Percentiles rank a stretch among this genome's conserved stretches.
These are phyloP conservation scores for Aureobasidium sp. DNA, from an alignment of 2,329 filamentous ascomycete species.

Conservation along the genomic window DNA sequence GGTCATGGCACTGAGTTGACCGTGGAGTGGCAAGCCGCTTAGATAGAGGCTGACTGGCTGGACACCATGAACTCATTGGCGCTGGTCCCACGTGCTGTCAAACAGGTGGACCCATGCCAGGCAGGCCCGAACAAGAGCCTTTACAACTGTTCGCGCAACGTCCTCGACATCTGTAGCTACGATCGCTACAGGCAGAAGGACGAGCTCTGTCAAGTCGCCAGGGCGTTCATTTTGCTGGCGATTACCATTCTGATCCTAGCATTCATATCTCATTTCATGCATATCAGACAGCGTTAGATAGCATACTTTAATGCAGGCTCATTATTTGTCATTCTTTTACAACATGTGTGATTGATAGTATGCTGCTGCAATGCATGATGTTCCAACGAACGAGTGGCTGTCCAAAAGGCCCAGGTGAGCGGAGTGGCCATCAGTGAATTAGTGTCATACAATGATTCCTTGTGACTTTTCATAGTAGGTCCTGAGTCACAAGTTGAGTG, in stretches of 20 bases:
- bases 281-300: not conserved
- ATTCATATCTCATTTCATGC: not conserved
- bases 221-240: not conserved
- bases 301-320: not conserved
- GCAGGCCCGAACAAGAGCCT: not conserved
- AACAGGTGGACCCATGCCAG: not conserved
- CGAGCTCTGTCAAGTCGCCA: not conserved
- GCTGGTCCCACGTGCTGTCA: not conserved
- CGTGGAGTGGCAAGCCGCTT: slow-evolving; percentile 32
- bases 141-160: not conserved
- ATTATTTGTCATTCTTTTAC: not conserved
- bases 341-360: not conserved
- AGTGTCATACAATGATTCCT: not conserved
- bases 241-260: not conserved
- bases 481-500: not conserved
- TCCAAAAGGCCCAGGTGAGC: not conserved
- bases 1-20: slow-evolving; percentile 28
- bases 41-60: slow-evolving; percentile 32
- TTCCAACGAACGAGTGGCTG: not conserved
- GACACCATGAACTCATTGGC: not conserved
- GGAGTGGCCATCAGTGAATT: not conserved
- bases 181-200: not conserved
- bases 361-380: not conserved
- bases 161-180: not conserved
- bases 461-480: not conserved